These are phyloP conservation scores for Colletotrichum ledebouriae DNA, from an alignment of 2,329 filamentous ascomycete species.

Conservation along the genomic window DNA sequence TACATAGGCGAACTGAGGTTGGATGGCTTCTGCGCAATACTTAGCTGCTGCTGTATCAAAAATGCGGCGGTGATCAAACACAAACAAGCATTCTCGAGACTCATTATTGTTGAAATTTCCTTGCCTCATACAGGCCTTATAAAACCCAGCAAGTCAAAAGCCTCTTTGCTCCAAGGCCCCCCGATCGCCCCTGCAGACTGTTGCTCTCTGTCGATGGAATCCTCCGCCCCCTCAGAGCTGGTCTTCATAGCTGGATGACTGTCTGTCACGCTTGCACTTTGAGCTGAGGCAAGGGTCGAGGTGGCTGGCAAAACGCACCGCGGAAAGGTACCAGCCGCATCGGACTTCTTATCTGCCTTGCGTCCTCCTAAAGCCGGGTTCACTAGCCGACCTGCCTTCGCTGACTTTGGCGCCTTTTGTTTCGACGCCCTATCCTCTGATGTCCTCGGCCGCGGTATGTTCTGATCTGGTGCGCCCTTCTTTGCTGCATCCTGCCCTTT, in stretches of 20 bases:
- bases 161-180: constrained; percentile 78
- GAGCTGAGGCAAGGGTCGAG: background rate
- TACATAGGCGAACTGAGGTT: too few relatives aligned
- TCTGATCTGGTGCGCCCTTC: too few relatives aligned
- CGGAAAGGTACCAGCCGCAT: constrained; percentile 64
- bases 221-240: background rate
- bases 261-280: background rate
- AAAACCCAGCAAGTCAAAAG: constrained; percentile 74
- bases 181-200: constrained; percentile 65
- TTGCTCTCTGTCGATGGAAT: constrained; percentile 49
- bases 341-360: constrained; percentile 65
- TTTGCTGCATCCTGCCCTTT: too few relatives aligned
- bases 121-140: constrained; percentile 61
- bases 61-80: too few relatives aligned
- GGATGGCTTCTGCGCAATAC: too few relatives aligned
- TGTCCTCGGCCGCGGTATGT: background rate
- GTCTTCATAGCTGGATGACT: background rate
- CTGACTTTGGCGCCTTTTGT: background rate
- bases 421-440: background rate
- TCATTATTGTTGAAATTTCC: background rate
- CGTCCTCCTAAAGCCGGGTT: constrained; percentile 67
- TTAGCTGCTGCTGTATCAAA: too few relatives aligned
- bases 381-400: constrained; percentile 8
- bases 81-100: too few relatives aligned
- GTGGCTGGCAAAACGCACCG: constrained; percentile 54